Evolutionary conservation across 2,329 filamentous ascomycete species (phyloP), one percentile per base, ranked within the genome.

Genomic region (Aspergillus sp.): DNA sequence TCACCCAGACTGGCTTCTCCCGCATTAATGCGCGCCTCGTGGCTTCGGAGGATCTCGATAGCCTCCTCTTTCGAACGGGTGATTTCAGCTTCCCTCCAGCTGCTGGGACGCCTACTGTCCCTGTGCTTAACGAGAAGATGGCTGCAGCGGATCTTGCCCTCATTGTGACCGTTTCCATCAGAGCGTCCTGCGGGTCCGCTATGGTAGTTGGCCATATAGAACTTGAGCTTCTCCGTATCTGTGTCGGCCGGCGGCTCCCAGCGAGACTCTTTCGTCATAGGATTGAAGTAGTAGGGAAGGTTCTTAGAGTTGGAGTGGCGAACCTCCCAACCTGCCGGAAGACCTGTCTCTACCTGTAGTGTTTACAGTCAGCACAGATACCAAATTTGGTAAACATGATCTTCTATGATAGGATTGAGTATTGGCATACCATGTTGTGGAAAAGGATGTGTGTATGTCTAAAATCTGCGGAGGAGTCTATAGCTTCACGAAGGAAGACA

Each of bases 271-370:
- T 93, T 94, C 65, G 92, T 91, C 68, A 80, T 81, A 49, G 89
- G 82, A 80, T 97, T 96, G 89, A 97, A 98, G 83, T 98, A 99
- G 84, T 99, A 99, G 39, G 95, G 95, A 38, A 98, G 89, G 80
- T 96, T 96, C 83, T 97, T 98, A 79, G 92, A 96, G 83, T 97
- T 96, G 78, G 92, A 97, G 81, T 96, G 92, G 77, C 95, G 92
- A 74, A 99, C 92, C 81, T 98, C 95, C 93, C 94, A 97, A 77
- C 88, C 87, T 53, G 87, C 78, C 64, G 93, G 93, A 65, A 97
- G 87, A 76, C 94, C 94, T 69, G 89, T 88, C 59, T 92, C 90
- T 73, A 85, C 80, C 87, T 90, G 69, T 28, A 39, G 25, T 53
- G 52, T 23, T 36, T 30, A 47, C 17, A 38, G 57, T 63, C 19